Percentiles rank a stretch among this genome's conserved stretches.
These are phyloP conservation scores for Phaeosphaeriaceae sp. DNA, from an alignment of 2,329 filamentous ascomycete genomes.

Conservation along the genomic window DNA sequence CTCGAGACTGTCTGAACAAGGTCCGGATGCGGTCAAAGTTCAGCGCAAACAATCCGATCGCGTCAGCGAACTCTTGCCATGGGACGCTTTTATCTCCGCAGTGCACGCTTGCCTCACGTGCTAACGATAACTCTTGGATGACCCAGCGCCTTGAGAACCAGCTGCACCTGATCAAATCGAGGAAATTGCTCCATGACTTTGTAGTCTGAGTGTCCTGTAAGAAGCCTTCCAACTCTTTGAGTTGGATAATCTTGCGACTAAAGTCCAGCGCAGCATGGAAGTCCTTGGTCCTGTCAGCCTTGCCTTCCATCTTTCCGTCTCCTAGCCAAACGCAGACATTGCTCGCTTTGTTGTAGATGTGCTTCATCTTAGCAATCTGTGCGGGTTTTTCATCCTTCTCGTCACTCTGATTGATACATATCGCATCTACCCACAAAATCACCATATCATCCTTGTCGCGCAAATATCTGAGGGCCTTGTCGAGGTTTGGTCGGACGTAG, in stretches of 20 bases:
- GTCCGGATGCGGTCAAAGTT: constrained; percentile 5
- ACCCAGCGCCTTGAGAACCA: constrained; percentile 13
- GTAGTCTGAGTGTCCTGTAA: not conserved
- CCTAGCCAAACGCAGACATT: constrained; percentile 5
- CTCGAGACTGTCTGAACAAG: too few species aligned
- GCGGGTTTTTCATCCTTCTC: constrained; percentile 3
- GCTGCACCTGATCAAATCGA: constrained; percentile 1
- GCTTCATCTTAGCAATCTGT: constrained; percentile 11
- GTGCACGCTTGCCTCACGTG: constrained; percentile 8
- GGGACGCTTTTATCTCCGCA: constrained; percentile 29
- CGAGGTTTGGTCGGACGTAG: constrained; percentile 5
- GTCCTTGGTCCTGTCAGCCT: not conserved
- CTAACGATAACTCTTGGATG: constrained; percentile 15
- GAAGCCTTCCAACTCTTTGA: not conserved
- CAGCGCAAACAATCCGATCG: constrained; percentile 18
- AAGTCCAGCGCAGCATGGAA: not conserved
- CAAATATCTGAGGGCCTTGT: not conserved
- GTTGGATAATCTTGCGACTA: not conserved
- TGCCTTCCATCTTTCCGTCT: not conserved
- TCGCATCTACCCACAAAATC: constrained; percentile 8
- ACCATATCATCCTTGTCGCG: not conserved
- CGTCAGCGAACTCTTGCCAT: constrained; percentile 31
- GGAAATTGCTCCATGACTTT: not conserved
- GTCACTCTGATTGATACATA: constrained; percentile 18
- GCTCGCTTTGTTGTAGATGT: constrained; percentile 9